phyloP scores from a whole-genome alignment of 768 basidiomycete species.

The Suillus fuscotomentosus region DNA sequence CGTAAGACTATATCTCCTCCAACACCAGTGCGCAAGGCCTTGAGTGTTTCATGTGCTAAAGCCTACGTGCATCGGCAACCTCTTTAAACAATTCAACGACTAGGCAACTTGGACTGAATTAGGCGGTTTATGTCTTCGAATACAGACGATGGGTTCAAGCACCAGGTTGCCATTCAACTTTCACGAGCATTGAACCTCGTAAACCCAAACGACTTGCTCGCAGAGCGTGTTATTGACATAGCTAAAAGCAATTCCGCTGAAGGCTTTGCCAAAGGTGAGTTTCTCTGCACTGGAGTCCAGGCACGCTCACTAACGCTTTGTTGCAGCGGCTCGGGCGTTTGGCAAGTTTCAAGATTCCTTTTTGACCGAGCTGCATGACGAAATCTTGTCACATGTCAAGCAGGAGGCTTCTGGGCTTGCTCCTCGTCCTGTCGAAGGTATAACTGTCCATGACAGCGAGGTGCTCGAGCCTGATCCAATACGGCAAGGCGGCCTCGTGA shows the following conservation, averaged over 20 bases:
- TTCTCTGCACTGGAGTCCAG: not conserved
- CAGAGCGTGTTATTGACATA: constrained; percentile 75
- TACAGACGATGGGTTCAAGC: constrained; percentile 45
- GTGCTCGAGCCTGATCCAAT: constrained; percentile 77
- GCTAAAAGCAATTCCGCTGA: constrained; percentile 65
- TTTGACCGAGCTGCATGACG: constrained; percentile 73
- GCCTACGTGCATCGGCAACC: not conserved
- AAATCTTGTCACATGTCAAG: constrained; percentile 71
- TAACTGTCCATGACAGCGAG: constrained; percentile 76
- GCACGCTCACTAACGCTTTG: constrained; percentile 1
- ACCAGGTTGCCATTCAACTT: constrained; percentile 74
- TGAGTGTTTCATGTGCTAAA: not conserved
- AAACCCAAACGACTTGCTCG: constrained; percentile 83
- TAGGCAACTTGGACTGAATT: not conserved
- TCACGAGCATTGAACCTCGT: constrained; percentile 77
- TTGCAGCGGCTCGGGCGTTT: constrained; percentile 71
- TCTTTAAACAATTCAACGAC: not conserved
- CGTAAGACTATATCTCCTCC: not conserved
- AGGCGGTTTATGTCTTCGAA: not conserved
- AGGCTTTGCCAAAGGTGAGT: constrained; percentile 67
- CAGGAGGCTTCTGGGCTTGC: constrained; percentile 53
- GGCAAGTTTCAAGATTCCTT: constrained; percentile 85
- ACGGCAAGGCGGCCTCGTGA: constrained; percentile 77
- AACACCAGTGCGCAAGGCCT: not conserved
- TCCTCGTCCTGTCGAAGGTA: constrained; percentile 65